These are phyloP conservation scores for Agapanthus africanus DNA, from an alignment of 106 monocot genomes.

Conservation along the genomic window DNA sequence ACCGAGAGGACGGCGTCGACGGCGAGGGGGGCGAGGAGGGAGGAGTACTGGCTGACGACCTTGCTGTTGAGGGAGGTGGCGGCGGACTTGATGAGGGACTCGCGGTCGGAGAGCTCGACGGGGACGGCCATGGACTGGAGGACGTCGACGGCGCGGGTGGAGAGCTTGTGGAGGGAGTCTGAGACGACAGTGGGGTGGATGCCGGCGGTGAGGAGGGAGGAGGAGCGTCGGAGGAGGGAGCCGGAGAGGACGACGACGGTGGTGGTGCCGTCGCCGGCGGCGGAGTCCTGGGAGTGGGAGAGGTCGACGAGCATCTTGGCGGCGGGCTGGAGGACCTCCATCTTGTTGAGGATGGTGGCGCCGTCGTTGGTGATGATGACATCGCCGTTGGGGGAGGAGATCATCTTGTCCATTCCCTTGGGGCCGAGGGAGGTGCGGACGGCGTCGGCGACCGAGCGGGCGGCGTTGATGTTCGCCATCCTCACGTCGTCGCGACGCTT, in stretches of 20 bases:
- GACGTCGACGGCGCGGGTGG: slow-evolving; percentile 42
- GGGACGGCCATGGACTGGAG: slow-evolving; percentile 65
- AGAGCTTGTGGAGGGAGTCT: slow-evolving; percentile 72
- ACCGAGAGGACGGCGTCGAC: slow-evolving; percentile 74
- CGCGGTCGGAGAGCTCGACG: slow-evolving; percentile 75
- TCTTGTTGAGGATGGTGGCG: slow-evolving; percentile 85
- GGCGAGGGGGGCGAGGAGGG: slow-evolving; percentile 83
- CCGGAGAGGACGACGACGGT: slow-evolving; percentile 88
- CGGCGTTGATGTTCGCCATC: slow-evolving; percentile 63
- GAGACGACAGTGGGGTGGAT: slow-evolving; percentile 75
- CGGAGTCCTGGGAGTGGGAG: slow-evolving; percentile 75
- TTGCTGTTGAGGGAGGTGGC: slow-evolving; percentile 86
- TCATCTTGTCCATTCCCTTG: slow-evolving; percentile 97
- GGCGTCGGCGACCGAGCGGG: slow-evolving; percentile 69
- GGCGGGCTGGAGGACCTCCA: slow-evolving; percentile 84
- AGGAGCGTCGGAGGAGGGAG: no score
- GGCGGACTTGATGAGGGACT: slow-evolving; percentile 78
- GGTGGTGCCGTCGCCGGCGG: slow-evolving; percentile 89
- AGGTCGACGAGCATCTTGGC: slow-evolving; percentile 92
- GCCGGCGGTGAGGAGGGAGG: slow-evolving; percentile 53
- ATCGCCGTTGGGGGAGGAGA: slow-evolving; percentile 57
- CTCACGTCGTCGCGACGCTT: slow-evolving; percentile 74
- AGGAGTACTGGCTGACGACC: slow-evolving; percentile 91
- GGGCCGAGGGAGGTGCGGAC: slow-evolving; percentile 82
- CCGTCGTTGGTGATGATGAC: slow-evolving; percentile 96